phyloP scores from a whole-genome alignment of 202 grass and related monocot genomes.

The Zizania palustris region DNA sequence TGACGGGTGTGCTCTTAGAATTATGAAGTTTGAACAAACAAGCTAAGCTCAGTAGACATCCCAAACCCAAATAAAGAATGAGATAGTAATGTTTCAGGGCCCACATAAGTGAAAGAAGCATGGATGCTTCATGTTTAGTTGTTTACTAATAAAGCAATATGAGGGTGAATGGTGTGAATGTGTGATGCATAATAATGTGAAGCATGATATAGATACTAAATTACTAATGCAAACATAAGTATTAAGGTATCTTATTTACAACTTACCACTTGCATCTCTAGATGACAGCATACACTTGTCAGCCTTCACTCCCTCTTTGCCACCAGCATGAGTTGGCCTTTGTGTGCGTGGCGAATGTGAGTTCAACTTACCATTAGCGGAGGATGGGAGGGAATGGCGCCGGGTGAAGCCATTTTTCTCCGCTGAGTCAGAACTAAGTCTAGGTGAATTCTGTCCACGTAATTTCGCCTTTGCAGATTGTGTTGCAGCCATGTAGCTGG shows the following conservation, averaged over 20 bases:
- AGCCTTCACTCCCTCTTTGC: conserved; percentile 55
- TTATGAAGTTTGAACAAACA: not conserved
- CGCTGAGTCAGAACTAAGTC: conserved; percentile 69
- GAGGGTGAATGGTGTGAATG: not conserved
- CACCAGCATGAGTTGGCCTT: conserved; percentile 58
- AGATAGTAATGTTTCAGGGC: not conserved
- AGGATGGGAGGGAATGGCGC: conserved; percentile 82
- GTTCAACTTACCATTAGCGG: conserved; percentile 69
- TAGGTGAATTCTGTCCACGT: conserved; percentile 76
- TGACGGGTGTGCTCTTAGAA: not conserved
- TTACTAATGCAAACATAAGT: conserved; percentile 12
- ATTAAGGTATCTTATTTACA: conserved; percentile 10
- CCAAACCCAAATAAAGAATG: not conserved
- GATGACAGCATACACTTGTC: conserved; percentile 77
- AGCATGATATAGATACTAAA: not conserved
- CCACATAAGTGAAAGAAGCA: not conserved
- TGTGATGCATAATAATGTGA: not conserved
- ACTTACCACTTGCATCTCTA: conserved; percentile 76
- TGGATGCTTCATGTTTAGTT: not conserved
- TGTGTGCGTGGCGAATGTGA: conserved; percentile 76
- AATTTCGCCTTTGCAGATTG: conserved; percentile 91
- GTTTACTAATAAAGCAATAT: not conserved
- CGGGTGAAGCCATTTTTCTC: conserved; percentile 78
- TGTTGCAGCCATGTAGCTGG: conserved; percentile 94
- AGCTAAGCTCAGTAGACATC: not conserved